A percentile compares a stretch with the other conserved stretches of the same genome.
phyloP scores from a whole-genome alignment of 495 filamentous ascomycete genomes.

The Penicillium crystallinum region DNA sequence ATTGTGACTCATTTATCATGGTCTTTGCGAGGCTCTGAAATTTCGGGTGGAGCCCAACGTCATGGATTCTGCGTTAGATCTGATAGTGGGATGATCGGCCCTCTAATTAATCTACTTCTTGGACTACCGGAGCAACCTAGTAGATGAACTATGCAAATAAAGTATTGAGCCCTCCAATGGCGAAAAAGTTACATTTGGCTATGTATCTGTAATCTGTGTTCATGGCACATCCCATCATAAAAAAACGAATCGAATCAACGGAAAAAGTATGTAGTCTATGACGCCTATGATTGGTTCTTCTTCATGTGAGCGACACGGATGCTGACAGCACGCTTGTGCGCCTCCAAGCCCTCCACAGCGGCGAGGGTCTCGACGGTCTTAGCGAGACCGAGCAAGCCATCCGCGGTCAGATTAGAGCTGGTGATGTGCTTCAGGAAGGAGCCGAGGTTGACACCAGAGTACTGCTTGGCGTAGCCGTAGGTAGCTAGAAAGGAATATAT shows the following conservation, averaged over 20 bases:
- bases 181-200: constrained; percentile 3
- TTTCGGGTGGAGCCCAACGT: constrained; percentile 5
- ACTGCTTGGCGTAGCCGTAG: constrained; percentile 96
- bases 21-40: background rate
- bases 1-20: background rate
- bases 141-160: background rate
- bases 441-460: constrained; percentile 92
- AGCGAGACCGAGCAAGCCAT: constrained; percentile 79
- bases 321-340: constrained; percentile 86
- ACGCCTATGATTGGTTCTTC: constrained; percentile 25
- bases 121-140: background rate
- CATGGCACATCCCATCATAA: constrained; percentile 24
- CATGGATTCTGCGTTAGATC: constrained; percentile 1
- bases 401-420: constrained; percentile 76
- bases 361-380: constrained; percentile 89
- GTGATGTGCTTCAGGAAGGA: constrained; percentile 98
- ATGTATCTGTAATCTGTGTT: constrained; percentile 6
- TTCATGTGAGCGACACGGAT: constrained; percentile 72
- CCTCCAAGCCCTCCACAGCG: constrained; percentile 90
- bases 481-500: constrained; percentile 58
- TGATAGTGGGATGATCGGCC: background rate
- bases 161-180: background rate
- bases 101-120: background rate
- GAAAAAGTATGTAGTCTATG: background rate
- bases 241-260: constrained; percentile 8